Evolutionary conservation across 2,329 filamentous ascomycete genomes (phyloP), one percentile per base, ranked within the genome.

Genomic region (Diaporthe destruens): DNA sequence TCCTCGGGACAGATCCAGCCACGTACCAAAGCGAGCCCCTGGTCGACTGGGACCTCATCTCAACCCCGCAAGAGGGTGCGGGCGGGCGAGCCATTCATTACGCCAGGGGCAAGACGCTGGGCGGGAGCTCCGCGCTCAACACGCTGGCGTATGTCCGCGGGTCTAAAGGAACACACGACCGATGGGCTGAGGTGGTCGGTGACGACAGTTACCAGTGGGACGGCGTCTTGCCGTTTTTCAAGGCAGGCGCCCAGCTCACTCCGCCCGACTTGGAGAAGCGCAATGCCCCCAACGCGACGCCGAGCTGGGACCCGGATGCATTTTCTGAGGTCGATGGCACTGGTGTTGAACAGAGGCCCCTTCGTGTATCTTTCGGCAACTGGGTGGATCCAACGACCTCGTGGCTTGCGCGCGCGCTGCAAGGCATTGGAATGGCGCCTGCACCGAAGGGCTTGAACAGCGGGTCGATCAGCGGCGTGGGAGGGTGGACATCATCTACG

Each of bases 21-120:
- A 68, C 63, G 18, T 71, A 54, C 54, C 66, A 72, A 18, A 29
- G 36, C 23, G 69, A 74, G 49, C 72, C 72, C 2, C 39, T 74
- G 36, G 44, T 74, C 32, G 72, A 74, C 55, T 74, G 72, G 72
- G 72, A 71, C 29, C 69, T 74, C 9, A 59, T 69, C 23, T 72
- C 72, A 0, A 34, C 18, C 1, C 51, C 71, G 9, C 66, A 69
- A 3, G 29, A 47, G 6, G 65, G 57, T 20, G 67, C 69, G 12
- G 65, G 54, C 23, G 55, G 56, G 7, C 54, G 72, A 3, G 2
- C 20, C 12, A 20, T 72, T 34, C 53, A 72, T 34, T 72, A 71
- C 12, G 53, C 49, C 16, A 53, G 67, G 25, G 71, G 53, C 56
- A 72, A 69, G 55, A 55, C 55, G 23, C 29, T 73, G 7, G 71